Base-by-base conservation (phyloP, 331 rosid genomes). In the Rosa hybrid region DNA sequence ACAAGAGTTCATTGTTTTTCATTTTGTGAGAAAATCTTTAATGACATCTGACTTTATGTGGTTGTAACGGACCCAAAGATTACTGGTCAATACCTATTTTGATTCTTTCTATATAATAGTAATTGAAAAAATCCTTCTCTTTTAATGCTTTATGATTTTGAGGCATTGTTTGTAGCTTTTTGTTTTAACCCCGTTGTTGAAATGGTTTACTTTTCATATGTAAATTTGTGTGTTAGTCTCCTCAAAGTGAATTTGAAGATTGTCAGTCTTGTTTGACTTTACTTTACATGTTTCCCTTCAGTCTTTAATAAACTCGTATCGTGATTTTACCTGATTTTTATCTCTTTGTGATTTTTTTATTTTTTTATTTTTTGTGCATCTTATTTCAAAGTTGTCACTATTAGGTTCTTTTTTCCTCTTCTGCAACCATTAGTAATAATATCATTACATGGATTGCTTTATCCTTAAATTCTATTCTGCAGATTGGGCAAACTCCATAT, bases 401-500 rank as follows among this genome's bases (percentile, higher is more conserved):
- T 77, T 41, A 53, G 27, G 54, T 74, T 34, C 23, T 68, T 68
- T 70, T 30, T 67, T 54, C 25, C 12, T 77, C 7, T 78, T 63
- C 75, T 71, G 59, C 4, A 23, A 42, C 48, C 68, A 77, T 81
- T 79, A 77, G 81, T 65, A n/a, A 75, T 75, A 67, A 72, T 60
- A 48, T 80, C 57, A 41, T 71, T 86, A 60, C 86, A 75, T 80
- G 84, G 81, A 78, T 80, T 78, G 71, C 79, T 88, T 87, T 82
- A 77, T 84, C 63, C 81, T 84, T 72, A 75, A 88, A 78, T 88
- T 82, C 65, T 71, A 81, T 69, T 88, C 82, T 85, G 86, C 94
- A 90, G 93, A 86, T 82, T 64, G 93, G 87, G 83, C 82, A 86
- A 68, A 86, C 90, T 80, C 87, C 80, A 56, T 87, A 82, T 82